Percentiles rank a stretch among this genome's conserved stretches.
Conservation (phyloP, 371 early-diverging fungal genomes). For the Mortierella sp. region DNA sequence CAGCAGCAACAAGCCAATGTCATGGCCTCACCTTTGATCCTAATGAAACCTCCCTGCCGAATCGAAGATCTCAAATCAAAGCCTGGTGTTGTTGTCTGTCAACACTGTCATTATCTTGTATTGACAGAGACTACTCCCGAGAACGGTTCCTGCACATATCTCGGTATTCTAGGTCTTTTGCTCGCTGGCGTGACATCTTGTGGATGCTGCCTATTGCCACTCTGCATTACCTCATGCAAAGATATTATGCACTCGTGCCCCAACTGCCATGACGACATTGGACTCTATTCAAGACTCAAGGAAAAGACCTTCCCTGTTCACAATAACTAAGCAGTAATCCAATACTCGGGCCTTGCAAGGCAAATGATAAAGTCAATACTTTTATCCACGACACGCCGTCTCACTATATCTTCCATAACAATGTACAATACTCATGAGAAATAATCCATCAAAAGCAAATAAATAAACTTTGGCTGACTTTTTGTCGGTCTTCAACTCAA, state of each 20-base stretch:
- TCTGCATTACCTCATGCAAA: constrained; percentile 47
- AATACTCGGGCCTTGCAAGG: too few relatives aligned
- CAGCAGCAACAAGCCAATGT: constrained; percentile 13
- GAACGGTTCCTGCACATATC: constrained; percentile 53
- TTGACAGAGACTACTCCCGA: constrained; percentile 47
- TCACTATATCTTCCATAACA: too few relatives aligned
- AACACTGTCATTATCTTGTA: constrained; percentile 40
- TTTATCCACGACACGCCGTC: too few relatives aligned
- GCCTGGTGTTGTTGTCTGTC: constrained; percentile 48
- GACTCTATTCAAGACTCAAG: constrained; percentile 33
- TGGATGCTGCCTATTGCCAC: constrained; percentile 51
- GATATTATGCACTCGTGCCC: constrained; percentile 55
- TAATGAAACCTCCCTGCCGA: constrained; percentile 35
- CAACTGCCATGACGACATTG: constrained; percentile 50
- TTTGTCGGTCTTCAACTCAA: too few relatives aligned
- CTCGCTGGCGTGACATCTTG: constrained; percentile 45
- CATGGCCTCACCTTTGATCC: constrained; percentile 36
- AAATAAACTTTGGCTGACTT: not conserved
- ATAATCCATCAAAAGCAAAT: too few relatives aligned
- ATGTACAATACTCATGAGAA: too few relatives aligned
- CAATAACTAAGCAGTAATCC: too few relatives aligned
- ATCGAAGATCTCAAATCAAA: constrained; percentile 40
- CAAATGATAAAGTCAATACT: too few relatives aligned
- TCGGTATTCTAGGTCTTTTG: constrained; percentile 40
- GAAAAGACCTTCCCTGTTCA: constrained; percentile 24